A percentile compares a stretch with the other conserved stretches of the same genome.
These are phyloP conservation scores for Microthyrium microscopicum DNA, from an alignment of 2,329 filamentous ascomycete genomes.

Conservation along the genomic window DNA sequence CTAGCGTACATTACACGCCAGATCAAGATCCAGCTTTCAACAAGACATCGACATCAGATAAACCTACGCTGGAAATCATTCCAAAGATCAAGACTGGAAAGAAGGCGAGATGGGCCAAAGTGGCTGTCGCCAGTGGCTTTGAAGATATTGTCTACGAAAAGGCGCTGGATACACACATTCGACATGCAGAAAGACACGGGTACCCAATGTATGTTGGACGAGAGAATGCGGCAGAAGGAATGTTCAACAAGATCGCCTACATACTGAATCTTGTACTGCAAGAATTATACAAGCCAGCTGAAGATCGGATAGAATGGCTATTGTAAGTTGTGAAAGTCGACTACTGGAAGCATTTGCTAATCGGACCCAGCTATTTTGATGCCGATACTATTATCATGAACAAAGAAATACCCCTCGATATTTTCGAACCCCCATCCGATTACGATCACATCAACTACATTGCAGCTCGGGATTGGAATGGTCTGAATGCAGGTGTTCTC, in stretches of 20 bases:
- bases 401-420: slow-evolving; percentile 17
- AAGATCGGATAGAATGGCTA: slow-evolving; percentile 20
- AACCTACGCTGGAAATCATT: slow-evolving; percentile 7
- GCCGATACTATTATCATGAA: slow-evolving; percentile 20
- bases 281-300: slow-evolving; percentile 18
- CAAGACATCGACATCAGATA: slow-evolving; percentile 7
- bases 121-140: slow-evolving; percentile 9
- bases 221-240: slow-evolving; percentile 9
- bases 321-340: slow-evolving; percentile 13
- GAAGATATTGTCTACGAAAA: slow-evolving; percentile 10
- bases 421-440: slow-evolving; percentile 18
- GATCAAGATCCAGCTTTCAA: slow-evolving; percentile 6
- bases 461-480: slow-evolving; percentile 17
- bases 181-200: slow-evolving; percentile 9
- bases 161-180: slow-evolving; percentile 9
- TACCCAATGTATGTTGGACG: slow-evolving; percentile 10
- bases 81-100: slow-evolving; percentile 1
- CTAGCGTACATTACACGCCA: not conserved
- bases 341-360: not conserved
- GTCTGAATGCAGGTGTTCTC: slow-evolving; percentile 20
- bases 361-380: slow-evolving; percentile 17
- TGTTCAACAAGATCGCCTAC: slow-evolving; percentile 14
- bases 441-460: slow-evolving; percentile 17
- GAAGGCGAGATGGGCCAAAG: slow-evolving; percentile 8
- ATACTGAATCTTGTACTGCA: slow-evolving; percentile 15